These are phyloP conservation scores for Onygenales sp. DNA, from an alignment of 2,329 filamentous ascomycete species.

Conservation along the genomic window DNA sequence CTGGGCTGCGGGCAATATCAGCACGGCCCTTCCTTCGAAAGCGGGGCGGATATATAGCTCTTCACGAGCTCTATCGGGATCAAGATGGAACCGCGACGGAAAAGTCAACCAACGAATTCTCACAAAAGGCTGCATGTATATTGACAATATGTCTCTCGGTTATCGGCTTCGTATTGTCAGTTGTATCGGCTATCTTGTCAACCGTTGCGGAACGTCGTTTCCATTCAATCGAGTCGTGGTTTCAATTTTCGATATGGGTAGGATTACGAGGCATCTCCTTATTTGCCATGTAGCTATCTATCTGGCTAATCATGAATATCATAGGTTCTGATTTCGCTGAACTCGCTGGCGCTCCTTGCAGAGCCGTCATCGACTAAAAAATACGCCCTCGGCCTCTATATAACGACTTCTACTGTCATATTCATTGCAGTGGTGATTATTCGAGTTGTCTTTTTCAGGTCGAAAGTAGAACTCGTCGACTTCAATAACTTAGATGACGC, in stretches of 20 bases:
- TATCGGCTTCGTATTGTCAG: slow-evolving; percentile 46
- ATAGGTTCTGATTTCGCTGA: slow-evolving; percentile 22
- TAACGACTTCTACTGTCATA: slow-evolving; percentile 21
- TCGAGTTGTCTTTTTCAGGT: slow-evolving; percentile 12
- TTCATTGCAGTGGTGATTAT: slow-evolving; percentile 14
- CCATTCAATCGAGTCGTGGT: slow-evolving; percentile 48
- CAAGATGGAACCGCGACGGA: slow-evolving; percentile 59
- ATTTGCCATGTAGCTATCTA: neutral
- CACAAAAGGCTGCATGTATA: slow-evolving; percentile 48
- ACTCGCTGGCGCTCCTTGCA: slow-evolving; percentile 24
- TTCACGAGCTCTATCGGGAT: slow-evolving; percentile 51
- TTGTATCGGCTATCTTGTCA: slow-evolving; percentile 46
- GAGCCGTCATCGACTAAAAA: slow-evolving; percentile 24
- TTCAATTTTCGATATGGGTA: slow-evolving; percentile 55
- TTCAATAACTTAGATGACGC: neutral
- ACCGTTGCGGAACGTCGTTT: slow-evolving; percentile 17
- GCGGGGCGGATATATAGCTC: slow-evolving; percentile 14
- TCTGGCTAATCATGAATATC: neutral
- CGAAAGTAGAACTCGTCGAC: neutral
- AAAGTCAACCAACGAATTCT: slow-evolving; percentile 54
- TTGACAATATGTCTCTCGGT: slow-evolving; percentile 46
- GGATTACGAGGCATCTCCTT: neutral
- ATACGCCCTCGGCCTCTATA: slow-evolving; percentile 22
- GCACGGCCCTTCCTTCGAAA: neutral
- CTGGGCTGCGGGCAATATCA: slow-evolving; percentile 7